phyloP scores from a whole-genome alignment of 2,329 filamentous ascomycete genomes.

The Amauroascus verrucosus region DNA sequence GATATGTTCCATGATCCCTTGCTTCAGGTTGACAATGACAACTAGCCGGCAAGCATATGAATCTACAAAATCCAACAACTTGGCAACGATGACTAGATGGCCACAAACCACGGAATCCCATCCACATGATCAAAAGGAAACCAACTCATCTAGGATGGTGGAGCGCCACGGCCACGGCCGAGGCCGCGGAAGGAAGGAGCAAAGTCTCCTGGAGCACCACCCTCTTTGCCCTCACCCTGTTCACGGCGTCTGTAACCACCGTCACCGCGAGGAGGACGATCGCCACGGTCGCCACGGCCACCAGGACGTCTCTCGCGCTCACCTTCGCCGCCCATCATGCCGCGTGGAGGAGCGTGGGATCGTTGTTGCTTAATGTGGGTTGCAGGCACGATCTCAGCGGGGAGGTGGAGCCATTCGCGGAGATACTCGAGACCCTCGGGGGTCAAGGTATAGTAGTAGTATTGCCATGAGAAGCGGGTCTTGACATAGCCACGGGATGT shows the following conservation, averaged over 20 bases:
- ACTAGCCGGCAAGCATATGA: neutral
- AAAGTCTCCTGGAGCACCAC: conserved; percentile 83
- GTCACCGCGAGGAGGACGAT: conserved; percentile 55
- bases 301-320: conserved; percentile 77
- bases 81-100: neutral
- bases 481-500: conserved; percentile 98
- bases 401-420: conserved; percentile 99
- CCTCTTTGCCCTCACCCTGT: conserved; percentile 78
- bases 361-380: conserved; percentile 99
- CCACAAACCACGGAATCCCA: neutral
- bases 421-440: conserved; percentile 99
- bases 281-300: conserved; percentile 63
- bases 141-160: conserved; percentile 30
- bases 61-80: neutral
- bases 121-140: neutral
- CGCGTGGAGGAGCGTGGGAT: conserved; percentile 92
- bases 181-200: conserved; percentile 86
- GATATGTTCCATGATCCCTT: neutral
- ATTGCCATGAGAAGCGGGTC: conserved; percentile 99
- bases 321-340: conserved; percentile 76
- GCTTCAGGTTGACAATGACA: neutral
- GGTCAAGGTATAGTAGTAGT: conserved; percentile 99
- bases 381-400: conserved; percentile 97
- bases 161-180: conserved; percentile 74
- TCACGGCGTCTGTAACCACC: conserved; percentile 90